Base-by-base conservation (phyloP, 2,329 filamentous ascomycete genomes). In the Fusarium begoniae region DNA sequence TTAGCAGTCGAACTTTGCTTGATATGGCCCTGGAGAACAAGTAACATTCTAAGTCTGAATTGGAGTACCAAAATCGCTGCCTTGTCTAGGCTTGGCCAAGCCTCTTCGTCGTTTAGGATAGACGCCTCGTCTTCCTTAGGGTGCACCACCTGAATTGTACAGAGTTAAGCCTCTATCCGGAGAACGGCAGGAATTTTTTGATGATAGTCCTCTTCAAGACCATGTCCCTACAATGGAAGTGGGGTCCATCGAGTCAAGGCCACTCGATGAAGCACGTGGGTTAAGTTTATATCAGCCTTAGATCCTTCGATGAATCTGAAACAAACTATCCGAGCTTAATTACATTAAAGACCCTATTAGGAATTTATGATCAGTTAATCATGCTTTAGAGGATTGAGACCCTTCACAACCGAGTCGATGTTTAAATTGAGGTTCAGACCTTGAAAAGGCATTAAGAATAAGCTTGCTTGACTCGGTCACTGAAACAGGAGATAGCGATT, bases 201-300 rank as follows among this genome's bases (percentile, higher is more conserved):
- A 15, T 37, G 17, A 37, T 24, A 3, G 37, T 12, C 9, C 30
- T 35, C 30, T 37, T 26, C 13, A 26, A 9, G 7, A 20, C 22
- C 30, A 57, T 18, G 35, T 10, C 50, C 32, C 22, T 45, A 47
- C 17, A 12, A 30, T 10, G 26, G 12, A 15, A 22, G 35, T 28
- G 53, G 53, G 32, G 13, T 56, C 18, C 9, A 22, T 38, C 10
- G 13, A 32, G 32, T 11, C 41, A 40, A 30, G 38, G 6, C 60
- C 60, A 63, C 41, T 59, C 53, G n/a, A 59, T 45, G 14, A 28
- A 20, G 53, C 53, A 63, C 60, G 60, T 63, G 60, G 60, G 53
- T 4, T 26, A 35, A 26, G 24, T 22, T 59, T 7, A 40, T 45
- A 30, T 32, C 35, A 59, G 26, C 35, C 24, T n/a, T n/a, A 38